Base-by-base conservation (phyloP, 2,329 filamentous ascomycete species). In the Neonectria punicea region DNA sequence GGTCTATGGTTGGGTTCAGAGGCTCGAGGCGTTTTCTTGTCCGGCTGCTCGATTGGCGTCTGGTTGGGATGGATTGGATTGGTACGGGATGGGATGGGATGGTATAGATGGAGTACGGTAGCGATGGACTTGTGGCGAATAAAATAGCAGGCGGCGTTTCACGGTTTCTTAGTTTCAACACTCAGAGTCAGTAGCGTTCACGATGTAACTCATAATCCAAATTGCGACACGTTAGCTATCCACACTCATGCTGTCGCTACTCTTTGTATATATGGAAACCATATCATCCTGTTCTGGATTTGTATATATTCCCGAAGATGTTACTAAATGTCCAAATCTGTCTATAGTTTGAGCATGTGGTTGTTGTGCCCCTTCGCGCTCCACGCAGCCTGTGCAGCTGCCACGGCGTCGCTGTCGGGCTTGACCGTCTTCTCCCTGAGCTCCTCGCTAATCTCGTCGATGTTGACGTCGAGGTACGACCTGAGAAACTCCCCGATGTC, bases 401-500 rank as follows among this genome's bases (percentile, higher is more conserved):
- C 64, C 16, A 73, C 53, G 18, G 58, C 66, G 36, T 66, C 58
- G 9, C 65, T 32, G 46, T 61, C 50, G 10, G 63, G 53, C 66
- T 70, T 72, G 36, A 58, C 60, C 66, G 72, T 74, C 81, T 89
- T 89, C 67, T 89, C 81, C 71, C 84, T 86, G 49, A 99, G 81
- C 78, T 96, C 90, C 74, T 88, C 83, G 1, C 94, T 98, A 60
- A 98, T 89, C 34, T 84, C 84, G 1, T 93, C 87, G 2, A 97
- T 88, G 75, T 98, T 90, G 1, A 98, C 88, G 53, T 87, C 87
- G 0, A 99, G 86, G 75, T 96, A 99, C 9, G 89, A 82, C 8
- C 89, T 84, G 63, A 99, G 80, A 78, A 98, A 99, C 49, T 87
- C 83, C 36, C 96, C 96, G 1, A 99, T 86, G 28, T 98, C 94